Conservation (phyloP, 805 yeast species). For the Peterozyma toletana region DNA sequence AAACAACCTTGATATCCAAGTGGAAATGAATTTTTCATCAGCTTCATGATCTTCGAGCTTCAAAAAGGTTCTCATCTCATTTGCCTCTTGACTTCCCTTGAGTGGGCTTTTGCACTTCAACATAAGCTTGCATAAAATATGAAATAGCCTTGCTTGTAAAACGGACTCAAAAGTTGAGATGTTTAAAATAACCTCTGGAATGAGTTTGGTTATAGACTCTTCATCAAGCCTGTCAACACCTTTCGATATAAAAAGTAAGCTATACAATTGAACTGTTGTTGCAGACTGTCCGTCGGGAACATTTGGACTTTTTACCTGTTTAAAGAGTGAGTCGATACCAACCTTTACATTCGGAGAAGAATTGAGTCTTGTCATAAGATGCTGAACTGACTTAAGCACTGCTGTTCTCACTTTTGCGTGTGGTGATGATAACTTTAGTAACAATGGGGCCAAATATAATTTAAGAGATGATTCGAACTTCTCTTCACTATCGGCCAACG, state of each 20-base stretch:
- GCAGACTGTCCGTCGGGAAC: conserved; percentile 33
- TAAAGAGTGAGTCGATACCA: conserved; percentile 56
- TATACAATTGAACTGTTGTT: conserved; percentile 49
- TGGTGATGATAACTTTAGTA: conserved; percentile 72
- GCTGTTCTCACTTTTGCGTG: conserved; percentile 59
- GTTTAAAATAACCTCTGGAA: conserved; percentile 40
- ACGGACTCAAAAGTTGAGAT: conserved; percentile 30
- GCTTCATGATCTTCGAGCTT: conserved; percentile 24
- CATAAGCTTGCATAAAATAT: conserved; percentile 50
- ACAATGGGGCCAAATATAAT: conserved; percentile 66
- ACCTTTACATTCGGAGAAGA: conserved; percentile 46
- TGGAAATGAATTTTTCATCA: conserved; percentile 39
- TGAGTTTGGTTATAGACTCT: conserved; percentile 28
- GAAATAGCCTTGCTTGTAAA: conserved; percentile 53
- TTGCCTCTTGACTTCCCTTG: conserved; percentile 36
- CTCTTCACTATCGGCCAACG: conserved; percentile 61
- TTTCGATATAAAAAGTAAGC: conserved; percentile 58
- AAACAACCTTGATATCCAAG: conserved; percentile 48
- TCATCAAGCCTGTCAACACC: conserved; percentile 50
- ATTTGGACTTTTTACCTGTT: conserved; percentile 57
- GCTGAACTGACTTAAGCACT: conserved; percentile 59
- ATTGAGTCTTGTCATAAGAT: conserved; percentile 59
- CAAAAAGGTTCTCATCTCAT: conserved; percentile 24
- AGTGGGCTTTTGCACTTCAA: conserved; percentile 40
- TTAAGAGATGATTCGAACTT: conserved; percentile 57